These are phyloP conservation scores for Wickerhamiella musiphila DNA, from an alignment of 805 yeast genomes.

Conservation along the genomic window DNA sequence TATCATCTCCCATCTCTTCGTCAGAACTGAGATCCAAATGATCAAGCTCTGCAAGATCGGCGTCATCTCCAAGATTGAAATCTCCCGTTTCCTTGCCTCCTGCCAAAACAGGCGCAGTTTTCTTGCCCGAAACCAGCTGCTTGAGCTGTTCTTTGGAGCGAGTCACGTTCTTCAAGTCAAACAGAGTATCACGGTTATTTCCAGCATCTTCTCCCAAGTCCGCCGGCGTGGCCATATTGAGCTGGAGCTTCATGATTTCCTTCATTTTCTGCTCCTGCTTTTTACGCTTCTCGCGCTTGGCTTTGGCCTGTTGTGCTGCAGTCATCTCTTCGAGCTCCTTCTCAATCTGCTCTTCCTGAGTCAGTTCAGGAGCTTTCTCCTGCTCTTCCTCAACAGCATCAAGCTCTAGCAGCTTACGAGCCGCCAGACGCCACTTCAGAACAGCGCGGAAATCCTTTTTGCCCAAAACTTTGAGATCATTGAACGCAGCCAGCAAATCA, in stretches of 20 bases:
- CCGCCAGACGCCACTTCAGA: constrained; percentile 75
- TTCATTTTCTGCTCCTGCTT: constrained; percentile 72
- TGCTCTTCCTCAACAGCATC: constrained; percentile 34
- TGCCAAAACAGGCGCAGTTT: constrained; percentile 22
- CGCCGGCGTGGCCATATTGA: constrained; percentile 86
- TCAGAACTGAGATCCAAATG: constrained; percentile 23
- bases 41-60: constrained; percentile 21
- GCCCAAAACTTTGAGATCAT: constrained; percentile 86
- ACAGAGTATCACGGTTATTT: constrained; percentile 54
- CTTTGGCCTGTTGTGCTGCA: constrained; percentile 49
- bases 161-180: constrained; percentile 71
- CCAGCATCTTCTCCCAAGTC: constrained; percentile 92
- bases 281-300: constrained; percentile 66
- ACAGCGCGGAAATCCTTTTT: constrained; percentile 79
- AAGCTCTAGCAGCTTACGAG: constrained; percentile 60
- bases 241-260: constrained; percentile 79
- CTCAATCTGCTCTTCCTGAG: constrained; percentile 76
- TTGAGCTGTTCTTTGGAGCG: constrained; percentile 70
- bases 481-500: constrained; percentile 67
- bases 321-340: constrained; percentile 62
- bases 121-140: constrained; percentile 58
- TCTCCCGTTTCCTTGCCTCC: constrained; percentile 4
- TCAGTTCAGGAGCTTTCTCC: constrained; percentile 45
- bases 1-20: constrained; percentile 19
- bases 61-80: constrained; percentile 15